Base-by-base conservation (phyloP, 148 eudicot genomes). In the Suaeda aralocaspica region DNA sequence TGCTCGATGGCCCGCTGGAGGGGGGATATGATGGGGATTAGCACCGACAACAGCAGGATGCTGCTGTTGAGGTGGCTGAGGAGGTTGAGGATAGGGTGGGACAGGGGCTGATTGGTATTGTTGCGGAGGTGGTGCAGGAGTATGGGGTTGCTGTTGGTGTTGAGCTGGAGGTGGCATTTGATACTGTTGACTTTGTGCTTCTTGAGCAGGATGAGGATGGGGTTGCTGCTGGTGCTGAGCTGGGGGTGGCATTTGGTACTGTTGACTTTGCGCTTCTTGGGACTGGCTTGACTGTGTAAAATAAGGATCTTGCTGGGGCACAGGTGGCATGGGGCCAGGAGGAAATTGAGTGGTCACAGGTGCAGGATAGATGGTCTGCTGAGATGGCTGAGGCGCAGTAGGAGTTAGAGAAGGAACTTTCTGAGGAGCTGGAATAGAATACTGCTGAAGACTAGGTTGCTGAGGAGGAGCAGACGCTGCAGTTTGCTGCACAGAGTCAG, bases 241-340 rank as follows among this genome's bases (percentile, higher is more conserved):
- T 66, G 86, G 85, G 26, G 85, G 85, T 13, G 83, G 92, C 21
- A 78, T 74, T 71, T 87, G 97, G 78, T 85, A 91, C 39, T 80
- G 88, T 74, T 82, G 87, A 74, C 59, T 77, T 41, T 84, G 61
- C 44, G 62, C 69, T 67, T 85, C 97, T 42, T 76, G 82, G 16
- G 69, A 66, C 64, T 84, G 92, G 69, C 76, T 67, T 19, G 84
- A 80, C 24, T 76, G 83, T 12, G 85, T 79, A 39, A 72, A 84
- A 77, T 86, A 85, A 64, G 88, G n/a, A 41, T 83, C 91, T 64
- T 53, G 85, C 44, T 72, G 97, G 57, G 87, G 82, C 28, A 75
- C 73, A 25, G 86, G 74, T 44, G 77, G 78, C 52, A 73, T 70
- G 68, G 81, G 91, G 75, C 76, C 71, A 30, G 74, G 83, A 45